Evolutionary conservation across 495 filamentous ascomycete species (phyloP), one percentile per base, ranked within the genome.

Genomic region (Margaritispora aquatica): DNA sequence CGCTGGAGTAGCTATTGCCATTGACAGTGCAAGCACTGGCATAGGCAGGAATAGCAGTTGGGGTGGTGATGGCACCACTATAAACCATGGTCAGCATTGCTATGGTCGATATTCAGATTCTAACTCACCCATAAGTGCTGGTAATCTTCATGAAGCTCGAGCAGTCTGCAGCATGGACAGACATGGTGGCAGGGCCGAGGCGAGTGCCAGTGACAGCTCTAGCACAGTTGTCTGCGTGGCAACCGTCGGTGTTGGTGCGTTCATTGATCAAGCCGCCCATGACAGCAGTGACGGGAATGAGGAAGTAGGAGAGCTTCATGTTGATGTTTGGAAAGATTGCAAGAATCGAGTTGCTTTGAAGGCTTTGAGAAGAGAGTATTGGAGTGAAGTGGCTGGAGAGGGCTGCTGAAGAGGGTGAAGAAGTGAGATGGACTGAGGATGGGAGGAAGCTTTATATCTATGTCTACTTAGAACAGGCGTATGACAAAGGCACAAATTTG

Each of bases 191-290:
- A 36, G 51, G 34, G 7, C 59, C 62, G n/a, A 44, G 31, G 22
- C 59, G 59, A 15, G 65, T 65, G 19, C 63, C 65, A 31, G 65
- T 64, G 8, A 67, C 65, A 20, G 58, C 65, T 41, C 63, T 49
- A 19, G 59, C 62, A 36, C 65, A 67, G 23, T 60, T 57, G 51
- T 67, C 26, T 15, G 54, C 50, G 29, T 58, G 11, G 23, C 55
- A 58, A 10, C 55, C 55, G 0, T n/a, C n/a, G n/a, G 44, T 19
- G 10, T 19, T 36, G 26, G 34, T 50, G 23, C 55, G 46, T 21
- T 50, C 19, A 36, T 21, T 31, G 24, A 58, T 21, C 2, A 26
- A 24, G n/a, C 46, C 44, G 10, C 11, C 24, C 11, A 51, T 20
- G 10, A 50, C 55, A 34, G 46, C 26, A 21, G 29, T 11, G 23